These are phyloP conservation scores for Mycena latifolia DNA, from an alignment of 768 basidiomycete genomes.

Conservation along the genomic window DNA sequence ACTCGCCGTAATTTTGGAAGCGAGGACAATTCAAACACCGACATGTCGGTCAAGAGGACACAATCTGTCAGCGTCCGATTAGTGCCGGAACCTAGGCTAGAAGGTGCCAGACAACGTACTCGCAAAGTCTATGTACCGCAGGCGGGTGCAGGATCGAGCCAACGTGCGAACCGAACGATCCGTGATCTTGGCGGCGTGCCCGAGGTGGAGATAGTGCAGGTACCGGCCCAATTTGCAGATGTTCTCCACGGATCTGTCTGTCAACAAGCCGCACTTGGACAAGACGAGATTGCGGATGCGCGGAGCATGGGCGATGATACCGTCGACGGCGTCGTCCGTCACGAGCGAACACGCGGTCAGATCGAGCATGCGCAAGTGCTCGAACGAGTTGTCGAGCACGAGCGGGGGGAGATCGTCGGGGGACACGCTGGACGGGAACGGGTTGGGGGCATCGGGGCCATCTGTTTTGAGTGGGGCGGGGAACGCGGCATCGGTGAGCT, in stretches of 20 bases:
- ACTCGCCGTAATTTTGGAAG: conserved; percentile 93
- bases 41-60: conserved; percentile 89
- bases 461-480: conserved; percentile 72
- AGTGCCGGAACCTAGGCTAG: conserved; percentile 30
- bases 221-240: conserved; percentile 92
- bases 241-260: conserved; percentile 85
- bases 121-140: conserved; percentile 97
- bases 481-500: conserved; percentile 88
- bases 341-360: conserved; percentile 86
- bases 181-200: conserved; percentile 91
- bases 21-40: conserved; percentile 90
- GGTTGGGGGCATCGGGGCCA: conserved; percentile 48
- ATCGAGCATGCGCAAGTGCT: conserved; percentile 94
- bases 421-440: conserved; percentile 54
- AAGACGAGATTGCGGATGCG: conserved; percentile 89
- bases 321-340: conserved; percentile 87
- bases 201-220: conserved; percentile 95
- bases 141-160: conserved; percentile 87
- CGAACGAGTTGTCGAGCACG: conserved; percentile 72
- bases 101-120: conserved; percentile 68
- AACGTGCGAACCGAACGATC: conserved; percentile 88
- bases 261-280: conserved; percentile 85
- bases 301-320: conserved; percentile 83
- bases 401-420: conserved; percentile 72
- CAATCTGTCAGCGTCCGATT: conserved; percentile 70